Base-by-base conservation (phyloP, 2,329 filamentous ascomycete species). In the Amauroascus verrucosus region DNA sequence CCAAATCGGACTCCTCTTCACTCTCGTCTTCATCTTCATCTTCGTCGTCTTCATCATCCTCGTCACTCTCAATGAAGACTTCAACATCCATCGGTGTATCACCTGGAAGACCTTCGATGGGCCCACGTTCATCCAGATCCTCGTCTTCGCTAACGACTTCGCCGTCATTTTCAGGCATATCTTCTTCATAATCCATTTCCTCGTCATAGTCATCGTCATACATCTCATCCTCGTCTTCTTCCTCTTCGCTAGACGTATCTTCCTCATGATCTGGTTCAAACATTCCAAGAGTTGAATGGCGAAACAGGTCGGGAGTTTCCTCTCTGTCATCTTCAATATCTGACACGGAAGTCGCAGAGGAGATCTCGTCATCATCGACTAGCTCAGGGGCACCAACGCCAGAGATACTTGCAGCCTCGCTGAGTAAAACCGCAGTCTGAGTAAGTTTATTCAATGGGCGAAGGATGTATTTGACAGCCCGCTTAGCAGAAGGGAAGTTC, bases 221-320 rank as follows among this genome's bases (percentile, higher is more conserved):
- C 86, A 95, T 93, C 62, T 93, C 88, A 61, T 91, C 87, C 53
- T 90, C 86, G 45, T 89, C 88, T 55, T 78, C 79, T 13, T 76
- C 75, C 11, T 74, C 75, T 57, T 83, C 83, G 30, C 88, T 86
- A 32, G 86, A 88, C 48, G 88, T 89, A 58, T 91, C 88, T 56
- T 87, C 84, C 56, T 89, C 85, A 54, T 85, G 81, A 48, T 84
- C 81, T 59, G 86, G 84, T 67, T 97, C 93, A 51, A 96, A 83
- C 83, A 97, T 94, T 48, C 93, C 91, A 20, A 98, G 76, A 1
- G 94, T 88, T 1, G 93, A 97, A 68, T 97, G 95, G 51, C 94
- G 86, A 73, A 96, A 97, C 18, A 98, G 78, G 70, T 98, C 93
- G 28, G 94, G 93, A 4, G 94, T 98, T 67, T 97, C 93, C 68